Evolutionary conservation across 208 protist species (phyloP), one percentile per base, ranked within the genome.

Genomic region (Endotrypanum monterogeii): DNA sequence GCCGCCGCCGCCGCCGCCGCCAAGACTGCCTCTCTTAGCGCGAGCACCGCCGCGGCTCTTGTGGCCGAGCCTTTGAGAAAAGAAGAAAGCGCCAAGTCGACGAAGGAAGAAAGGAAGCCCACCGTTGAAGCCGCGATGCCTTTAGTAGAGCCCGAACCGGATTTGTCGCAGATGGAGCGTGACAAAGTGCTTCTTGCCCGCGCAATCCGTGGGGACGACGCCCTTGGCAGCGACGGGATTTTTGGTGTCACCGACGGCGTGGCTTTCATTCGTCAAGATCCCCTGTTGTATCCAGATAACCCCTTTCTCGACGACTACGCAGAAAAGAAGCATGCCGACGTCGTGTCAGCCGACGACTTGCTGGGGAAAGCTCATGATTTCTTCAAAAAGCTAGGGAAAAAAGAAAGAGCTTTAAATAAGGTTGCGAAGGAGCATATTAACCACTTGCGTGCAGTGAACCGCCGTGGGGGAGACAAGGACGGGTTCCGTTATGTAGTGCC

Each of bases 401-500:
- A 68, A 60, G 90, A 97, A 71, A 82, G 78, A 32, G 57, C 81
- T 30, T 71, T 94, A 54, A 87, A 89, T 30, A 76, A 83, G 6
- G 83, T 83, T 37, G 93, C 93, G 7, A 86, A 83, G 58, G 58
- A 80, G 52, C 85, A 88, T 50, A 77, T 97, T 51, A 67, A 80
- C 1, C 79, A 91, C 60, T 65, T 97, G 72, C 92, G 91, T 71
- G 80, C 76, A 37, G 85, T 95, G 35, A 97, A 97, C 80, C 83
- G 86, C 23, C 83, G 83, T 11, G 93, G 93, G n/a, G 93, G 93
- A 12, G 93, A 97, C 73, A 94, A 89, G 74, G 89, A 97, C 30
- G 93, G 93, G 4, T 97, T 97, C 68, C 85, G 85, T 60, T 97
- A 97, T 74, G 88, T 97, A 1, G 72, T 97, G 32, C 93, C 93